Evolutionary conservation across 495 filamentous ascomycete species (phyloP).

Genomic region (Tuber microsphaerosporum): DNA sequence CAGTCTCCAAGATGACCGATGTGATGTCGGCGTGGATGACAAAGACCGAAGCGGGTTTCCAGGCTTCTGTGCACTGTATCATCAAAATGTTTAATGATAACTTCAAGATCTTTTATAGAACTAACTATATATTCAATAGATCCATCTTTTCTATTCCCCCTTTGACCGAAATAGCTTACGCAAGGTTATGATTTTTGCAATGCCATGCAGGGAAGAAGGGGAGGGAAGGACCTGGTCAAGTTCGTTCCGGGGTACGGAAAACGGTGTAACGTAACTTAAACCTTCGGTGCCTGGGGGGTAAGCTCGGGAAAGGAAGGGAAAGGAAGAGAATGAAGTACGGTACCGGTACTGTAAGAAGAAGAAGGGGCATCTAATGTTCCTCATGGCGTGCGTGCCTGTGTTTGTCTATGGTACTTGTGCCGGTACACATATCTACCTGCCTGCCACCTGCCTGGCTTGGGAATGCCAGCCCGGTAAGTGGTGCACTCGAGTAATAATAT

Average conservation of each 20-base stretch:
- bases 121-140: too few species aligned
- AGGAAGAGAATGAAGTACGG: not conserved
- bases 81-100: too few species aligned
- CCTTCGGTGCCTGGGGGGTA: not conserved
- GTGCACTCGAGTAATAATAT: too few species aligned
- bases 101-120: too few species aligned
- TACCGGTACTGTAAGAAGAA: too few species aligned
- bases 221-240: not conserved
- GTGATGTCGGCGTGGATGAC: not conserved
- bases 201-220: not conserved
- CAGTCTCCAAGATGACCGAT: not conserved
- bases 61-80: not conserved
- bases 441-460: not conserved
- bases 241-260: not conserved
- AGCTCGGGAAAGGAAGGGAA: not conserved
- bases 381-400: not conserved
- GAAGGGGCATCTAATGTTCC: not conserved
- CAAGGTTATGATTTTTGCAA: not conserved
- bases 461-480: not conserved
- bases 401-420: not conserved
- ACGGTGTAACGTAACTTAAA: not conserved
- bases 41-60: not conserved
- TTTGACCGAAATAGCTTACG: too few species aligned
- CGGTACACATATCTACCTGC: not conserved
- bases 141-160: too few species aligned